Conservation (phyloP, 768 basidiomycete species). For the Sporobolomyces phaffii region DNA sequence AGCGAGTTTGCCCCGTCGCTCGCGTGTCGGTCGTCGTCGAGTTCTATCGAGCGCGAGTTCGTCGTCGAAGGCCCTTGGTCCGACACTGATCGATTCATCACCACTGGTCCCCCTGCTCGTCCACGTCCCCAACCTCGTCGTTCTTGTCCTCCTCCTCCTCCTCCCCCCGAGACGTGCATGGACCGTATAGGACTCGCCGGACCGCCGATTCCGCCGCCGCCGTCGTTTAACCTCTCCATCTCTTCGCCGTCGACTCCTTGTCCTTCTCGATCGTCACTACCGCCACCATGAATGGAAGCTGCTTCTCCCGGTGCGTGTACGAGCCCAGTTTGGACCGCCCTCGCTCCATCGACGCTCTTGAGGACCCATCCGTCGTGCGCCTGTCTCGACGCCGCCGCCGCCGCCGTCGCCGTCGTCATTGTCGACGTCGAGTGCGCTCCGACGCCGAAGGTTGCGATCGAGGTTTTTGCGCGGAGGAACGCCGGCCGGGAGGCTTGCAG, state of each 20-base stretch:
- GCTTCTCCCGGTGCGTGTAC: background rate
- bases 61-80: constrained; percentile 10
- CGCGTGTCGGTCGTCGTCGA: background rate
- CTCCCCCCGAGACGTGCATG: too few relatives aligned
- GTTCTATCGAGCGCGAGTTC: too few relatives aligned
- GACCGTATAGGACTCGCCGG: too few relatives aligned
- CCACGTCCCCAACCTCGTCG: background rate
- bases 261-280: too few relatives aligned
- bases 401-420: background rate
- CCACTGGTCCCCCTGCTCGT: too few relatives aligned
- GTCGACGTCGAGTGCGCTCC: too few relatives aligned
- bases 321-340: background rate
- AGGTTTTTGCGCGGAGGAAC: constrained; percentile 12
- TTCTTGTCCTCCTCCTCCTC: too few relatives aligned
- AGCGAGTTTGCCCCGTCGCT: background rate
- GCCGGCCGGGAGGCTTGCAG: constrained; percentile 6
- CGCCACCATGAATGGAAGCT: background rate
- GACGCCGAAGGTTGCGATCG: background rate
- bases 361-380: background rate
- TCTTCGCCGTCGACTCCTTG: background rate
- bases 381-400: too few relatives aligned
- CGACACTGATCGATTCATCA: background rate
- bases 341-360: background rate
- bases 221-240: too few relatives aligned
- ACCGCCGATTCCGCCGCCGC: too few relatives aligned